Conservation (phyloP, 306 rosid genomes). For the Glycine soja region DNA sequence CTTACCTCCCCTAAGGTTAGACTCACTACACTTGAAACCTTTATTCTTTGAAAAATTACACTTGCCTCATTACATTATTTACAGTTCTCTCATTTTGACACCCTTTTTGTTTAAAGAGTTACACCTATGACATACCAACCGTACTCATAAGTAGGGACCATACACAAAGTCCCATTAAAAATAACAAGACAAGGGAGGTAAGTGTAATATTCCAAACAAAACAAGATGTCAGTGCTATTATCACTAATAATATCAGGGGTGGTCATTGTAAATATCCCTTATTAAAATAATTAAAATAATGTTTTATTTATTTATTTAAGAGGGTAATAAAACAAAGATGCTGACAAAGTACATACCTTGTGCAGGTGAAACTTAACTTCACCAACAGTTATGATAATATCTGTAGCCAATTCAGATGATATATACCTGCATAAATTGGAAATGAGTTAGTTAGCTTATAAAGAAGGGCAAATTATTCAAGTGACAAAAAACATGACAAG, state of each 20-base stretch:
- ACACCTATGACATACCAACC: background rate
- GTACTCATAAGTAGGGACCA: background rate
- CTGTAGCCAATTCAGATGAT: conserved; percentile 86
- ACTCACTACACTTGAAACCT: background rate
- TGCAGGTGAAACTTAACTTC: conserved; percentile 90
- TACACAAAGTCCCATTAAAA: conserved; percentile 4
- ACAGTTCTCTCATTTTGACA: conserved; percentile 4
- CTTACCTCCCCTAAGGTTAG: background rate
- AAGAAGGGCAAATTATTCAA: conserved; percentile 25
- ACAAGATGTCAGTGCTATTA: background rate
- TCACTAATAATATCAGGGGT: background rate
- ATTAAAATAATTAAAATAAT: background rate
- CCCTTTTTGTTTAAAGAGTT: background rate
- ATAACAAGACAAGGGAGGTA: background rate
- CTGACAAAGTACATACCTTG: conserved; percentile 62
- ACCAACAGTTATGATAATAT: conserved; percentile 72
- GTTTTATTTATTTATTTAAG: conserved; percentile 10
- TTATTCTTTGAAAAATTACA: background rate
- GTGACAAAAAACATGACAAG: background rate
- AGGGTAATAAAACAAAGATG: conserved; percentile 7
- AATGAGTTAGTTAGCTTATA: background rate
- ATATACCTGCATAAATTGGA: conserved; percentile 66
- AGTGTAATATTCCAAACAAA: background rate
- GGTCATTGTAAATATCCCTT: background rate
- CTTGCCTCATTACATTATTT: background rate